Conservation (phyloP, 1,284 basidiomycete genomes). For the Trichosporon ovoides region DNA sequence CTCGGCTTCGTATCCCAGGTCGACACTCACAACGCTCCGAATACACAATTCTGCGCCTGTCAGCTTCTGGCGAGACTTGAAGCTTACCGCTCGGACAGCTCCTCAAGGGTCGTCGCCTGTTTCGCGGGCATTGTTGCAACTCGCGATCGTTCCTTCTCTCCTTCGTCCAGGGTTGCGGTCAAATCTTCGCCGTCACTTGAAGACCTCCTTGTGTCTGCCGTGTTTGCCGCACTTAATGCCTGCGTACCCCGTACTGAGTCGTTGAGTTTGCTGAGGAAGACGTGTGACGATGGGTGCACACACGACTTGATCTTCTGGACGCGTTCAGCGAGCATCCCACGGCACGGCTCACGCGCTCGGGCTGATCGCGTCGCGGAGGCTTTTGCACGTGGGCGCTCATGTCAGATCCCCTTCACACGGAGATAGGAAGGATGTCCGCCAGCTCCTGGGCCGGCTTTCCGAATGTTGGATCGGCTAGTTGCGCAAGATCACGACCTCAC, state of each 20-base stretch:
- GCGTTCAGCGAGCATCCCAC: background rate
- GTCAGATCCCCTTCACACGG: too few relatives aligned
- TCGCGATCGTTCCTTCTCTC: background rate
- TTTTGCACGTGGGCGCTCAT: background rate
- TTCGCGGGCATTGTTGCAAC: slow-evolving; percentile 10
- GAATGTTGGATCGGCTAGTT: background rate
- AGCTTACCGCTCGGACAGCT: slow-evolving; percentile 45
- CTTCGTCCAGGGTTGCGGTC: too few relatives aligned
- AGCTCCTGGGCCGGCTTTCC: background rate
- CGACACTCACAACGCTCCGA: slow-evolving; percentile 44
- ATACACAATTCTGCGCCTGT: slow-evolving; percentile 42
- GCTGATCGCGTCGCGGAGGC: background rate
- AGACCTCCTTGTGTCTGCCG: too few relatives aligned
- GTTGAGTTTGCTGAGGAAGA: background rate
- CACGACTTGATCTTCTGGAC: background rate
- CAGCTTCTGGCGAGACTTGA: background rate
- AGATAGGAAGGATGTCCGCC: too few relatives aligned
- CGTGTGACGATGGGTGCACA: too few relatives aligned
- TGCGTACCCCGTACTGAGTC: background rate
- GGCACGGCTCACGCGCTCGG: slow-evolving; percentile 2
- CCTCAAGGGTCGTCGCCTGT: slow-evolving; percentile 35
- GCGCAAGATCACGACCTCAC: background rate
- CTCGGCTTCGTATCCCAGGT: background rate
- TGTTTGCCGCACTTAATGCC: too few relatives aligned
- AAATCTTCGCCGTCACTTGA: background rate